phyloP scores from a whole-genome alignment of 2,329 filamentous ascomycete genomes.

The Penicillium sclerotigenum region DNA sequence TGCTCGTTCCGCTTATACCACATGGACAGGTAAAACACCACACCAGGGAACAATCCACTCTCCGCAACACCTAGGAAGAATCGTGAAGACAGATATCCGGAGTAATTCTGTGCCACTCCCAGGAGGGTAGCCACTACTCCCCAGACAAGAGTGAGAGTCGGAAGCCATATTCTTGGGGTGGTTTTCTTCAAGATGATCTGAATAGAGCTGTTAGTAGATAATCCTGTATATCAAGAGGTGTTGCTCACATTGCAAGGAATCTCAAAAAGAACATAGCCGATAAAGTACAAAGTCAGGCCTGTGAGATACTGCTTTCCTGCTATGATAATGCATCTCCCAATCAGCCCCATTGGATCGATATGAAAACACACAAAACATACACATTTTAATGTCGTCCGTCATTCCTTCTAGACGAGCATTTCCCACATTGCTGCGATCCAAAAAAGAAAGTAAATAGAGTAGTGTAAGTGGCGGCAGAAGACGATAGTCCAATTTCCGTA shows the following conservation, averaged over 20 bases:
- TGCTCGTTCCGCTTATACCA: slow-evolving; percentile 52
- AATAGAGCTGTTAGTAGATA: not conserved
- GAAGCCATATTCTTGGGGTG: slow-evolving; percentile 39
- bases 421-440: slow-evolving; percentile 7
- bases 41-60: slow-evolving; percentile 53
- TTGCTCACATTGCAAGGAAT: slow-evolving; percentile 39
- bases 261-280: slow-evolving; percentile 41
- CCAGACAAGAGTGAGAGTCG: slow-evolving; percentile 47
- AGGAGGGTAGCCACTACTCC: slow-evolving; percentile 51
- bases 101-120: slow-evolving; percentile 49
- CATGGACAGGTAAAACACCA: slow-evolving; percentile 59
- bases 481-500: slow-evolving; percentile 45
- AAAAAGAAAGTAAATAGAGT: slow-evolving; percentile 7
- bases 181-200: slow-evolving; percentile 38
- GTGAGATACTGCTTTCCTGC: slow-evolving; percentile 41
- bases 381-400: slow-evolving; percentile 37
- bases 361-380: slow-evolving; percentile 21
- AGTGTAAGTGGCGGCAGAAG: slow-evolving; percentile 45
- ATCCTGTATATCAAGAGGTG: no score
- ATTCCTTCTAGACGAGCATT: slow-evolving; percentile 8
- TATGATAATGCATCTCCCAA: slow-evolving; percentile 7
- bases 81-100: slow-evolving; percentile 48
- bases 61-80: slow-evolving; percentile 54
- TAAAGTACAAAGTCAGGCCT: slow-evolving; percentile 40
- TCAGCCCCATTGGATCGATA: slow-evolving; percentile 7